Conservation (phyloP, 164 flowering plant species). For the Buxus sempervirens region DNA sequence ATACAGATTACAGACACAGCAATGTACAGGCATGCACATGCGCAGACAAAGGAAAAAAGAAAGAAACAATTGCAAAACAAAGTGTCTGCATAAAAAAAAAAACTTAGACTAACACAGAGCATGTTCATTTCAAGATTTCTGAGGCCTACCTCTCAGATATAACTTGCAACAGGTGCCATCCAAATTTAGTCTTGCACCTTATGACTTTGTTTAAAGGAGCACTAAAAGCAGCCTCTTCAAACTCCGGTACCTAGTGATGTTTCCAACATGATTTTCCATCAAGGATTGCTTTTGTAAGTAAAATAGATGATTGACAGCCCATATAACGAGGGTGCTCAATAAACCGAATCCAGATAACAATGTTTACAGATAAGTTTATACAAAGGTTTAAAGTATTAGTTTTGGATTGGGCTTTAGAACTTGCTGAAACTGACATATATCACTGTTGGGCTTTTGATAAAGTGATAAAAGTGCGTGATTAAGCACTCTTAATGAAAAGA, state of each 20-base stretch:
- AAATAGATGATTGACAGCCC: not conserved
- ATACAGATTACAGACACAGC: no score
- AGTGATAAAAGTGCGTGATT: no score
- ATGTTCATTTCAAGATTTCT: not conserved
- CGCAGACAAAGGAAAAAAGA: no score
- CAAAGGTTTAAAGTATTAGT: no score
- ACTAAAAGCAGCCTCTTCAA: constrained; percentile 89
- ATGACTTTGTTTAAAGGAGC: constrained; percentile 73
- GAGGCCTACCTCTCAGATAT: constrained; percentile 71
- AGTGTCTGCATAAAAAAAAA: constrained; percentile 1
- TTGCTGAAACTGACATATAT: no score
- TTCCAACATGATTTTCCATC: not conserved
- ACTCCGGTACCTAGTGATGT: constrained; percentile 73
- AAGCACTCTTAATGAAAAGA: no score
- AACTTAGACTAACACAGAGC: constrained; percentile 1
- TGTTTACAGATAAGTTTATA: no score
- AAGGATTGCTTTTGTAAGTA: not conserved
- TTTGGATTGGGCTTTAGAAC: no score
- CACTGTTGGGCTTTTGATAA: no score
- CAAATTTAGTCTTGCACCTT: constrained; percentile 75
- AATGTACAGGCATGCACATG: no score
- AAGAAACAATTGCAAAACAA: not conserved
- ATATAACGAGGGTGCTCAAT: no score
- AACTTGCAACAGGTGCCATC: constrained; percentile 94
- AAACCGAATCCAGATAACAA: no score